Percentiles rank a stretch among this genome's conserved stretches.
These are phyloP conservation scores for Cunninghamia lanceolata DNA, from an alignment of 75 land plant genomes.

Conservation along the genomic window DNA sequence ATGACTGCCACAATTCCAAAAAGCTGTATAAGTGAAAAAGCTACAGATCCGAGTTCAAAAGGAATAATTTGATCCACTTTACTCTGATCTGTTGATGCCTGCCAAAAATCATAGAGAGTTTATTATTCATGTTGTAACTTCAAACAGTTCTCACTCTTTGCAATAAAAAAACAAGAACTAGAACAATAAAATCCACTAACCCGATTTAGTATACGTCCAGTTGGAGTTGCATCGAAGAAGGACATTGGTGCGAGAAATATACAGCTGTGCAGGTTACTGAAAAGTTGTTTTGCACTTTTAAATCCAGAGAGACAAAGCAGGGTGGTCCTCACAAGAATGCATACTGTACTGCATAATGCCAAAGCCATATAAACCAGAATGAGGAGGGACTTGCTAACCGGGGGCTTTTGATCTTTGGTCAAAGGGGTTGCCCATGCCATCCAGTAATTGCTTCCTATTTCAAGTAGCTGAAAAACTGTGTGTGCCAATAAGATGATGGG, in stretches of 20 bases:
- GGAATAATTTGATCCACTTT: conserved; percentile 22
- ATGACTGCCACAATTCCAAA: conserved; percentile 25
- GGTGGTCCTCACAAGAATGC: conserved; percentile 49
- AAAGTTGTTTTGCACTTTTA: conserved; percentile 61
- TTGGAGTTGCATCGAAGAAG: conserved; percentile 95
- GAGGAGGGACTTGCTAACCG: conserved; percentile 29
- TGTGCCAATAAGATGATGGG: conserved; percentile 58
- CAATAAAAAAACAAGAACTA: conserved; percentile 20
- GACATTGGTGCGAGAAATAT: conserved; percentile 93
- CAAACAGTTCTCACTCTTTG: no score
- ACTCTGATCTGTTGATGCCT: conserved; percentile 73
- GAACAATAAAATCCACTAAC: conserved; percentile 53
- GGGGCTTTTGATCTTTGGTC: conserved; percentile 33
- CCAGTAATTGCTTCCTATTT: conserved; percentile 38
- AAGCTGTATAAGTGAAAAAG: conserved; percentile 12
- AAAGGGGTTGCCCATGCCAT: conserved; percentile 93
- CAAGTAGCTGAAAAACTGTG: conserved; percentile 63
- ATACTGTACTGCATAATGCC: conserved; percentile 62
- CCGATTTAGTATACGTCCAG: conserved; percentile 81
- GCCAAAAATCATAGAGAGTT: neutral
- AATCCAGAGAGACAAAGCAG: conserved; percentile 58
- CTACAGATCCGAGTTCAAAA: conserved; percentile 7
- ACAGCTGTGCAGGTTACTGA: conserved; percentile 52
- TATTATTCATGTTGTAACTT: no score
- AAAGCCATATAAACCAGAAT: conserved; percentile 60